Conservation (phyloP, 805 yeast genomes). For the Blastobotrys parvus region DNA sequence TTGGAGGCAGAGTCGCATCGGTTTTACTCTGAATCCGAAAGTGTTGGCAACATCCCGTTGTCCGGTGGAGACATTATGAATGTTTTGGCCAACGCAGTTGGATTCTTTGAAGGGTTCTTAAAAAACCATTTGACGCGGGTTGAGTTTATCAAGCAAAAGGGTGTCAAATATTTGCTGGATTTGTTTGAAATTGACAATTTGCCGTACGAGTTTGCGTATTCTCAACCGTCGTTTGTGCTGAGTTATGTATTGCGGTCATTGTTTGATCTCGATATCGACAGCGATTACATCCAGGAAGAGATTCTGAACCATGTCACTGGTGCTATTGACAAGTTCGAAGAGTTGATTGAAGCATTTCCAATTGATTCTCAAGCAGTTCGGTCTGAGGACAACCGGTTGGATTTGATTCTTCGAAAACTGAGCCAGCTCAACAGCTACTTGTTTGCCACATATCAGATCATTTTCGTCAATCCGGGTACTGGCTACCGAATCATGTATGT, state of each 20-base stretch:
- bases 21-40: conserved; percentile 14
- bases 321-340: conserved; percentile 4
- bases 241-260: conserved; percentile 15
- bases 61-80: conserved; percentile 7
- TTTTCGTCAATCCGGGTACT: conserved; percentile 19
- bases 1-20: no score
- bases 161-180: conserved; percentile 16
- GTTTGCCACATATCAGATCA: conserved; percentile 16
- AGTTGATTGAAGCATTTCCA: background rate
- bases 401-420: conserved; percentile 8
- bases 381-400: conserved; percentile 2
- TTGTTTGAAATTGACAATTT: conserved; percentile 19
- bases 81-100: conserved; percentile 11
- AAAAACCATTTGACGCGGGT: conserved; percentile 23
- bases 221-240: conserved; percentile 18
- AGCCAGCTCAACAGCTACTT: conserved; percentile 11
- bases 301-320: conserved; percentile 5
- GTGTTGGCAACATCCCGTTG: background rate
- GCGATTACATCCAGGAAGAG: conserved; percentile 14
- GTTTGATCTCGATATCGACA: conserved; percentile 18
- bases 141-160: conserved; percentile 23
- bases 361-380: conserved; percentile 2
- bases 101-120: conserved; percentile 25
- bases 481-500: conserved; percentile 19
- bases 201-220: conserved; percentile 27